Base-by-base conservation (phyloP, 345 rosid species). In the Ceriops tagal region DNA sequence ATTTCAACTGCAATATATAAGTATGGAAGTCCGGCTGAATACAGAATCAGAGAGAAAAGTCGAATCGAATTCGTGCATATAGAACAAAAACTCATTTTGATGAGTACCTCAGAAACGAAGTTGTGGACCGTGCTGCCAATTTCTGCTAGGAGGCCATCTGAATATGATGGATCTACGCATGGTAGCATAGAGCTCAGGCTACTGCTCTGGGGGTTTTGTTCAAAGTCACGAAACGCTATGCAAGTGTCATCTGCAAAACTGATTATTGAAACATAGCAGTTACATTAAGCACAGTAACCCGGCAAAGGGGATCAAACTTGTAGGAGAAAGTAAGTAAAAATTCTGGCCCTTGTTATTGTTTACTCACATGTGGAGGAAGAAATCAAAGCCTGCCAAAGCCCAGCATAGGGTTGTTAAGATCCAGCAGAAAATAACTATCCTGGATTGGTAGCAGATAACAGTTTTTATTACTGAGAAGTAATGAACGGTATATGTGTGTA, bases 351-450 rank as follows among this genome's bases (percentile, higher is more conserved):
- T 56, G 4, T 10, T 21, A 15, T 13, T 15, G 16, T 56, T 3
- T 60, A 67, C 93, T 84, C 70, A 91, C 97, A 62, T 83, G 67
- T 83, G 84, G 71, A 87, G 62, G 81, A 81, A 88, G 80, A 83
- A 85, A 82, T 88, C 90, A 2, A 80, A 70, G 63, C 93, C 97
- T 46, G 88, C 79, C 71, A 91, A 69, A 66, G 76, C 72, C 93
- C 93, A 91, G 64, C 66, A 75, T 28, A 87, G 26, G 46, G 87
- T 75, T 31, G 90, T 85, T 66, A 88, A 69, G 78, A 88, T 82
- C 97, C 97, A 91, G 80, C 85, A 88, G 37, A 81, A 35, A 65
- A 83, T 30, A 66, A 91, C 82, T 75, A 87, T 79, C 27, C 97
- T 90, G 84, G 62, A 81, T 74, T 49, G 18, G 35, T n/a, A 59